Evolutionary conservation across 2,329 filamentous ascomycete species (phyloP).

Genomic region (Rhinocladiella mackenziei): DNA sequence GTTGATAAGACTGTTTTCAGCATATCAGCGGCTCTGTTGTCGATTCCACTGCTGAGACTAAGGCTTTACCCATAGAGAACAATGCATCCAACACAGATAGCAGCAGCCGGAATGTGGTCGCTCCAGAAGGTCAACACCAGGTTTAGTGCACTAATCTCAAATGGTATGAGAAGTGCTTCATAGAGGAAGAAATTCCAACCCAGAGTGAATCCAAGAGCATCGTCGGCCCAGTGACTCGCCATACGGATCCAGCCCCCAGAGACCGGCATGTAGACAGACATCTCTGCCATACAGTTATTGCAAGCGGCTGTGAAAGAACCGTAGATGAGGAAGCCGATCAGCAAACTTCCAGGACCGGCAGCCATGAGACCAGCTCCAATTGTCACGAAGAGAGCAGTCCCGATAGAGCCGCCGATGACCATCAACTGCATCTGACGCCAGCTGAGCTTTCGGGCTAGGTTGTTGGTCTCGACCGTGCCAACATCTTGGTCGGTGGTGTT

Average conservation of each 20-base stretch:
- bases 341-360: neutral
- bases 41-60: neutral
- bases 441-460: no score
- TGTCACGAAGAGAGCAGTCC: neutral
- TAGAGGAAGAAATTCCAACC: neutral
- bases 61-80: neutral
- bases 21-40: no score
- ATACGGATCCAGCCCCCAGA: no score
- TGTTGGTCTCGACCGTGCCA: no score
- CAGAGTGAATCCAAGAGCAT: neutral
- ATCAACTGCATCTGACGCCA: neutral
- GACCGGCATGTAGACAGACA: neutral
- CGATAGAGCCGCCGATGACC: neutral
- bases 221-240: no score
- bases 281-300: neutral
- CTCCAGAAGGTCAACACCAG: neutral
- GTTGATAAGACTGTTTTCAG: constrained; percentile 2
- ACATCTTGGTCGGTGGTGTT: no score
- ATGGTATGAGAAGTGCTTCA: neutral
- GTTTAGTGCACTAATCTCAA: neutral
- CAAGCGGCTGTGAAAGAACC: constrained; percentile 50
- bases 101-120: no score
- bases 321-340: constrained; percentile 57
- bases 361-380: neutral
- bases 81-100: neutral